Evolutionary conservation across 805 yeast genomes (phyloP).

Genomic region (Saccharomyces mikatae): DNA sequence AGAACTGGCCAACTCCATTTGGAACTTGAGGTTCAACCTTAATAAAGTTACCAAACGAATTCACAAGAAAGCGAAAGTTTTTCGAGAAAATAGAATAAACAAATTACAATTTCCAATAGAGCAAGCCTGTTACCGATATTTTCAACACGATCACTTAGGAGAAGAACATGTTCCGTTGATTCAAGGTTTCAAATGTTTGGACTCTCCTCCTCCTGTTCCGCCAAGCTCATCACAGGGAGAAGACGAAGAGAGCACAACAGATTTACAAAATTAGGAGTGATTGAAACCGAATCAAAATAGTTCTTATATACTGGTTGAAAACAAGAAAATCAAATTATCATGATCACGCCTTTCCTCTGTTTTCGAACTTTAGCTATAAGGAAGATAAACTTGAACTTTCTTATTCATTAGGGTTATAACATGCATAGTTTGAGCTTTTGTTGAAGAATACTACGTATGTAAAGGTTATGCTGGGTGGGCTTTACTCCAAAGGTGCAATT

Average conservation of each 20-base stretch:
- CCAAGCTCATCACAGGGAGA: not conserved
- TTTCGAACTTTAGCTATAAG: too few species aligned
- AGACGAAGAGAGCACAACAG: not conserved
- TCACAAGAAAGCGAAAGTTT: not conserved
- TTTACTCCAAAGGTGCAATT: not conserved
- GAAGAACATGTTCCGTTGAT: not conserved
- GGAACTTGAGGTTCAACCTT: slow-evolving; percentile 28
- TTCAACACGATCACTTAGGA: not conserved
- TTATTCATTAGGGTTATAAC: too few species aligned
- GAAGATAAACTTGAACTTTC: too few species aligned
- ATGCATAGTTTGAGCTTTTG: too few species aligned
- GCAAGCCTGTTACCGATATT: not conserved
- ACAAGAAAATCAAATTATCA: not conserved
- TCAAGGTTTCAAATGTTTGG: not conserved
- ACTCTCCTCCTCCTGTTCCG: not conserved
- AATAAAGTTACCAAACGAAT: slow-evolving; percentile 15
- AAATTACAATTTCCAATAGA: not conserved
- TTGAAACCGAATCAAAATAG: not conserved
- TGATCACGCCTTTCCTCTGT: not conserved
- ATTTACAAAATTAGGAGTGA: not conserved
- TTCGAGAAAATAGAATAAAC: not conserved
- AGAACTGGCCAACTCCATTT: slow-evolving; percentile 30
- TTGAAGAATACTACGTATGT: too few species aligned
- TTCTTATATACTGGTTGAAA: not conserved
- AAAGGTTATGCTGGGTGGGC: not conserved